Percentiles rank a stretch among this genome's conserved stretches.
Evolutionary conservation across 805 yeast species (phyloP).

Genomic region (Candida jianshihensis): DNA sequence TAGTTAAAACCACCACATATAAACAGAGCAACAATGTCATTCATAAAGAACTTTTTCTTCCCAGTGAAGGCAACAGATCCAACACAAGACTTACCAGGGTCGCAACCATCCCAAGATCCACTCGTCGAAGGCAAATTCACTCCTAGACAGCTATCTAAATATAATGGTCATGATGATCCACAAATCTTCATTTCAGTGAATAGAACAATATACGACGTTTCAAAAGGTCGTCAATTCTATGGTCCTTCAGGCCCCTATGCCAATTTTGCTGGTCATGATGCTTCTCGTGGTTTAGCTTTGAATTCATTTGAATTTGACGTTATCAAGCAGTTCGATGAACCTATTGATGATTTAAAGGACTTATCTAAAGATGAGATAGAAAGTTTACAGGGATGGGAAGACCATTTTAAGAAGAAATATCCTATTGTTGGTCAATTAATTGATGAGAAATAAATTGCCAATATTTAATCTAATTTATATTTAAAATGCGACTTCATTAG

Average conservation of each 20-base stretch:
- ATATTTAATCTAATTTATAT: neutral
- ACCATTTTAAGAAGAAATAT: slow-evolving; percentile 76
- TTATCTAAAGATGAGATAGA: slow-evolving; percentile 53
- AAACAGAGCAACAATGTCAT: slow-evolving; percentile 15
- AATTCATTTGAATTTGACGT: slow-evolving; percentile 73
- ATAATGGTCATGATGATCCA: slow-evolving; percentile 74
- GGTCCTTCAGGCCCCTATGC: slow-evolving; percentile 96
- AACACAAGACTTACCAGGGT: slow-evolving; percentile 6
- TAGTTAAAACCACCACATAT: too few relatives aligned
- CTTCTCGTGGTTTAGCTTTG: slow-evolving; percentile 83
- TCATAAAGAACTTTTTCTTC: slow-evolving; percentile 21
- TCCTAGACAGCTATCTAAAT: slow-evolving; percentile 65
- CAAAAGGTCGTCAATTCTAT: slow-evolving; percentile 73
- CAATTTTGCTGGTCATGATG: slow-evolving; percentile 94
- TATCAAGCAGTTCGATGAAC: slow-evolving; percentile 64
- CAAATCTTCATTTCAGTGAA: slow-evolving; percentile 81
- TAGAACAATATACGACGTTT: slow-evolving; percentile 81
- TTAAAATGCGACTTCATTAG: too few relatives aligned
- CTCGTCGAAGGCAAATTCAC: slow-evolving; percentile 49
- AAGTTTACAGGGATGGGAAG: slow-evolving; percentile 79
- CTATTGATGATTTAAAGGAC: slow-evolving; percentile 66
- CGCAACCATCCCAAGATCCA: slow-evolving; percentile 24
- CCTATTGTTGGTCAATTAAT: slow-evolving; percentile 70
- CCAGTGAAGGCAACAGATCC: slow-evolving; percentile 22
- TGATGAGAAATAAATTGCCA: slow-evolving; percentile 20